These are phyloP conservation scores for Vitis labrusca DNA, from an alignment of 164 flowering plant species.

Conservation along the genomic window DNA sequence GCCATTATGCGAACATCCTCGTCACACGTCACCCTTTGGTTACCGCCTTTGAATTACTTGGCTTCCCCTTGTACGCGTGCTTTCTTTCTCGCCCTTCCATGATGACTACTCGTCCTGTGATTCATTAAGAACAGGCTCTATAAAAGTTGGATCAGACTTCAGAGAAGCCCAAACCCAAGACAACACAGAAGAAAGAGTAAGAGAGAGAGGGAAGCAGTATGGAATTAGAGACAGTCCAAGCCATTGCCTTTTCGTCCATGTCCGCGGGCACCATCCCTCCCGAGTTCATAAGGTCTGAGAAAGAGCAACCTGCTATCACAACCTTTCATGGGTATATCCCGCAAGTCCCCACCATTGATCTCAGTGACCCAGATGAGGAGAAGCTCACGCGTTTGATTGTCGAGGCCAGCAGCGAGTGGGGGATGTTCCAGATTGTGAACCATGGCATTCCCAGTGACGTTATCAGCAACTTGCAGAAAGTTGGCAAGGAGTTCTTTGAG, in stretches of 20 bases:
- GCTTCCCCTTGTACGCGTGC: too few species aligned
- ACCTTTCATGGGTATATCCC: slow-evolving; percentile 30
- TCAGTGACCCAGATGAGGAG: slow-evolving; percentile 35
- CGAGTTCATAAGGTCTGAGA: slow-evolving; percentile 31
- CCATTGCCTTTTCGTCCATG: slow-evolving; percentile 18
- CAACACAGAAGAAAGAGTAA: slow-evolving; percentile 22
- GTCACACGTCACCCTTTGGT: too few species aligned
- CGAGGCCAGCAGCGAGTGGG: slow-evolving; percentile 60
- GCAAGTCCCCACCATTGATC: slow-evolving; percentile 51
- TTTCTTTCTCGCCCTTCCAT: too few species aligned
- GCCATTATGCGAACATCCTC: too few species aligned
- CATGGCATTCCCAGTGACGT: slow-evolving; percentile 62
- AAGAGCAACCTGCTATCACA: slow-evolving; percentile 37
- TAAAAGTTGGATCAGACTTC: too few species aligned
- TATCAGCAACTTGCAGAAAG: slow-evolving; percentile 44
- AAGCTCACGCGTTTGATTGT: slow-evolving; percentile 26
- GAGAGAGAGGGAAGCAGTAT: slow-evolving; percentile 36
- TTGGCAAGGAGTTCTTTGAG: slow-evolving; percentile 73
- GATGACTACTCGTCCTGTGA: too few species aligned
- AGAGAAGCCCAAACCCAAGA: not conserved
- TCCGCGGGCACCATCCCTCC: slow-evolving; percentile 23
- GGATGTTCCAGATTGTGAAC: slow-evolving; percentile 68
- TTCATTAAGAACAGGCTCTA: too few species aligned
- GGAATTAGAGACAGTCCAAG: slow-evolving; percentile 29
- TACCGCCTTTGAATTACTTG: too few species aligned